A percentile compares a stretch with the other conserved stretches of the same genome.
phyloP scores from a whole-genome alignment of 257 asterid genomes.

The Forsythia suspensa region DNA sequence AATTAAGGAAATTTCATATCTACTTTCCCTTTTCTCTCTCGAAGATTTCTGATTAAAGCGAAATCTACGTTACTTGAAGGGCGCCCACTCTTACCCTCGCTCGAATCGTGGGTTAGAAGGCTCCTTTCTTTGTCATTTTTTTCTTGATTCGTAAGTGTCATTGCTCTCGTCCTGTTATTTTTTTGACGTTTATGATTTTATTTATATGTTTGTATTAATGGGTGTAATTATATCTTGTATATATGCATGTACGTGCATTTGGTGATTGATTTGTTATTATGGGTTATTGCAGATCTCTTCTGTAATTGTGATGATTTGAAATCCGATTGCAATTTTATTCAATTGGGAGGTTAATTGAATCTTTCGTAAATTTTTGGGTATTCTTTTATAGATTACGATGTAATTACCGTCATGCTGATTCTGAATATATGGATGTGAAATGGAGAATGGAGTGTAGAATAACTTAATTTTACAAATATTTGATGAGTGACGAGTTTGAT shows the following conservation, averaged over 20 bases:
- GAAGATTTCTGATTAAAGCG: conserved; percentile 11
- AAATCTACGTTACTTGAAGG: conserved; percentile 6
- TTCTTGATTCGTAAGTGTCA: conserved; percentile 13
- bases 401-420: not conserved
- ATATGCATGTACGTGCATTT: too few species aligned
- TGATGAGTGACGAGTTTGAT: not conserved
- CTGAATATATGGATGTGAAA: conserved; percentile 2
- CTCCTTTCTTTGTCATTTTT: conserved; percentile 5
- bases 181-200: not conserved
- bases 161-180: not conserved
- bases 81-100: conserved; percentile 1
- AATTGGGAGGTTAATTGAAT: not conserved
- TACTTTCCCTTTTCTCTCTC: not conserved
- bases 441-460: not conserved
- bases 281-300: conserved; percentile 4
- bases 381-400: not conserved
- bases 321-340: not conserved
- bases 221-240: not conserved
- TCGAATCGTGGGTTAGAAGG: not conserved
- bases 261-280: not conserved
- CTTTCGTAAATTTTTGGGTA: not conserved
- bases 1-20: not conserved
- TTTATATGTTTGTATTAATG: not conserved
- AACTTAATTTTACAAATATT: not conserved
- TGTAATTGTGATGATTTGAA: not conserved